Conservation (phyloP, 352 stramenopile species). For the Elongisporangium undulatum region DNA sequence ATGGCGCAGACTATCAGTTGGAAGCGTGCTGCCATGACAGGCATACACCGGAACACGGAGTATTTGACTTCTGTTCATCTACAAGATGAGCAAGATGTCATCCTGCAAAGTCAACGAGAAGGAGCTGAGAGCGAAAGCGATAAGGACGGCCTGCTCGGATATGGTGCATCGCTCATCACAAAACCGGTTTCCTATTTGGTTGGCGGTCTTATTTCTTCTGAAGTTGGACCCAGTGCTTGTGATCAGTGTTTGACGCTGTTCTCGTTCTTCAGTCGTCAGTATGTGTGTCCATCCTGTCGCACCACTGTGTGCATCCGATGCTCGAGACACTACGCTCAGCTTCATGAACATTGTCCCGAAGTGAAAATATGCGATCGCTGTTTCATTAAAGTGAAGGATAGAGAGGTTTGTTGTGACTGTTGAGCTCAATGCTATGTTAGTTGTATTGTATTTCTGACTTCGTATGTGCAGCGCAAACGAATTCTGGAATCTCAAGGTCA, state of each 20-base stretch:
- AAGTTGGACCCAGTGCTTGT: conserved; percentile 28
- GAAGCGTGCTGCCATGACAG: conserved; percentile 44
- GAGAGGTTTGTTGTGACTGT: conserved; percentile 21
- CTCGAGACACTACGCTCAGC: conserved; percentile 45
- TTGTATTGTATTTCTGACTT: conserved; percentile 7
- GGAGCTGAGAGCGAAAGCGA: conserved; percentile 10
- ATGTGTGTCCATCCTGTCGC: conserved; percentile 43
- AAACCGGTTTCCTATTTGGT: conserved; percentile 71
- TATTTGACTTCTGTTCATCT: conserved; percentile 39
- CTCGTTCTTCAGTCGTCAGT: conserved; percentile 69
- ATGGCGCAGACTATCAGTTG: conserved; percentile 74
- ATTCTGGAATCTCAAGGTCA: conserved; percentile 5
- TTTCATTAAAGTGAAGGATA: conserved; percentile 69
- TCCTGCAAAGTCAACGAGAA: conserved; percentile 31
- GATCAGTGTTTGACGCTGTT: conserved; percentile 58
- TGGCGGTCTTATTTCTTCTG: conserved; percentile 40
- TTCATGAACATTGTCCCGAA: conserved; percentile 33
- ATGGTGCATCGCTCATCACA: conserved; percentile 46
- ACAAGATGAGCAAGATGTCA: conserved; percentile 43
- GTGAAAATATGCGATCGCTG: conserved; percentile 68
- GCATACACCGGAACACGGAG: conserved; percentile 27
- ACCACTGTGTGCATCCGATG: conserved; percentile 53
- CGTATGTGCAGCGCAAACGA: conserved; percentile 27
- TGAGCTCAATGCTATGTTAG: conserved; percentile 1
- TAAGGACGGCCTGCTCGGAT: conserved; percentile 38